Evolutionary conservation across 176 grass and related monocot genomes (phyloP).

Genomic region (Rhynchospora tenuis): DNA sequence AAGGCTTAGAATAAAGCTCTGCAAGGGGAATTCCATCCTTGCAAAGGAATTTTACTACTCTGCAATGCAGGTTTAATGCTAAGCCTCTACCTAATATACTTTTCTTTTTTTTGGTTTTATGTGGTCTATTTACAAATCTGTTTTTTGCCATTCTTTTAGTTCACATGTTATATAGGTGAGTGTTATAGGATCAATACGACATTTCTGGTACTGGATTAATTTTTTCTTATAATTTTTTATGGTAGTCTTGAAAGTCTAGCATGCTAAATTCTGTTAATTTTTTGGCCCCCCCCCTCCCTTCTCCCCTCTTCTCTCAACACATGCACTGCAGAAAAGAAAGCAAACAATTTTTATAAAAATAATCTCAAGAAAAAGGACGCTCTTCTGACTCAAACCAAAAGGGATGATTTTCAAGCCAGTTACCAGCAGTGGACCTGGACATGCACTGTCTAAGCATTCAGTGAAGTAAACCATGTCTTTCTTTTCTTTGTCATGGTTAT

Average conservation of each 20-base stretch:
- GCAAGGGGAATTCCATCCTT: slow-evolving; percentile 52
- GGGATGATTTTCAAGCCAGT: too few relatives aligned
- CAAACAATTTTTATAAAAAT: too few relatives aligned
- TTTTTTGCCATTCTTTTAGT: not conserved
- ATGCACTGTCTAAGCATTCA: not conserved
- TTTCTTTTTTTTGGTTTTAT: not conserved
- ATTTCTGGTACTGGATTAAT: not conserved
- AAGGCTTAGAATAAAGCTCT: slow-evolving; percentile 66
- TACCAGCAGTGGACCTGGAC: too few relatives aligned
- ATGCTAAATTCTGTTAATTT: too few relatives aligned
- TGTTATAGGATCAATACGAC: not conserved
- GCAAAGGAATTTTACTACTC: slow-evolving; percentile 90
- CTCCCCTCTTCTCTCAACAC: too few relatives aligned
- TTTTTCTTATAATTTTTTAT: not conserved
- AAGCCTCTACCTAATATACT: not conserved
- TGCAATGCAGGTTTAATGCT: slow-evolving; percentile 58
- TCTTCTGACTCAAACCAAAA: too few relatives aligned
- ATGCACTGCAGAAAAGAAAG: too few relatives aligned
- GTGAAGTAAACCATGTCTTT: too few relatives aligned
- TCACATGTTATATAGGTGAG: not conserved
- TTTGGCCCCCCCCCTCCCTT: too few relatives aligned
- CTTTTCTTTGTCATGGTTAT: not conserved
- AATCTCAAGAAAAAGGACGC: too few relatives aligned
- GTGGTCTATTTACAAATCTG: not conserved
- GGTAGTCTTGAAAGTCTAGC: too few relatives aligned